Evolutionary conservation across 495 filamentous ascomycete genomes (phyloP), one percentile per base, ranked within the genome.

Genomic region (Penicillium subrubescens): DNA sequence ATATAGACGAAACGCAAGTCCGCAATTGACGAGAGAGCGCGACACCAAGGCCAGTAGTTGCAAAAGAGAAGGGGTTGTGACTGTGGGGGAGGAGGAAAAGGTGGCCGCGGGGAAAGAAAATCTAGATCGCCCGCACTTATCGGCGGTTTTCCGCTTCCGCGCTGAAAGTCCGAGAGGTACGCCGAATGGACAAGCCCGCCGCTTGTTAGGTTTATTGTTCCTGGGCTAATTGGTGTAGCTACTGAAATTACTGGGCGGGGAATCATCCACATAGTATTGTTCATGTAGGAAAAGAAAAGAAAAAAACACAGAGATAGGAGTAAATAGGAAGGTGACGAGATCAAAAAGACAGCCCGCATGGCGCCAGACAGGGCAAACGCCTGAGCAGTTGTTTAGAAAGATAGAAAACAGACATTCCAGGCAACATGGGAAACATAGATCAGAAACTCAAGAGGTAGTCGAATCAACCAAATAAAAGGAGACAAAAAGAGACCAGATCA

Each of bases 401-500:
- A 69, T 43, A 65, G 57, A 57, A 37, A 37, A 29, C 67, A 55
- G 15, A 57, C 7, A 56, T 39, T 51, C 57, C 27, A 19, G 35
- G 27, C 29, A 59, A 51, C 17, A 62, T 44, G 35, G 55, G 25
- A 48, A 27, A 21, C 48, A 44, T 19, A 54, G 33, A 21, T 60
- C 6, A 14, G 41, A 46, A n/a, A 52, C 43, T 19, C 17, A 56
- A 48, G 59, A 52, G 25, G 53, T 44, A 43, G 50, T 44, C 17
- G 8, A 39, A 48, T 23, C 61, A 53, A 19, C 50, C 58, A 14
- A 58, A 25, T 17, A 39, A 53, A 52, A 39, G 27, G 17, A 61
- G 60, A 52, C 8, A 64, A 67, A 67, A 64, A 61, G 48, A 69
- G 51, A 67, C 67, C 70, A 67, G 65, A 72, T 74, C 65, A 63